Evolutionary conservation across 31 red algal genomes (phyloP).

Genomic region (Odonthalia washingtoniensis): DNA sequence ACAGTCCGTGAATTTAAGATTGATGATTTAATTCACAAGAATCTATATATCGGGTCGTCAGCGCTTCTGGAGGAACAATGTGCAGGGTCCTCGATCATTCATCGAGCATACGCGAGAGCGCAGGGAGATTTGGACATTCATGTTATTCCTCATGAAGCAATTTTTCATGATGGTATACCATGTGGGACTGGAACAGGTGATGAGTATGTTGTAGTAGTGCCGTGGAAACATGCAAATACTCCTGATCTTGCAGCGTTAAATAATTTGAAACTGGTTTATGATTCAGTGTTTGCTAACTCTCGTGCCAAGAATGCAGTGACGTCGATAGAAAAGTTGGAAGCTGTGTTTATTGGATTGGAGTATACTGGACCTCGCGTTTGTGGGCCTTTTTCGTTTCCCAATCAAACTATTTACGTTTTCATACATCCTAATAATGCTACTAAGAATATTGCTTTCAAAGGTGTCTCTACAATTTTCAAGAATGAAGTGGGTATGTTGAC

Average conservation of each 20-base stretch:
- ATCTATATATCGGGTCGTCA: constrained; percentile 42
- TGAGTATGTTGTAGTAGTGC: constrained; percentile 59
- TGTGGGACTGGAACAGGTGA: constrained; percentile 55
- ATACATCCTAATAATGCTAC: constrained; percentile 22
- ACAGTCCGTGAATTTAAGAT: neutral
- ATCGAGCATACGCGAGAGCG: constrained; percentile 25
- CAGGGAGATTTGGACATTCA: constrained; percentile 18
- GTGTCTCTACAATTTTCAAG: constrained; percentile 49
- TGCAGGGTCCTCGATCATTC: constrained; percentile 43
- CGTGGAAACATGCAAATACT: constrained; percentile 36
- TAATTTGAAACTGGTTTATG: constrained; percentile 39
- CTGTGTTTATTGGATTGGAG: constrained; percentile 63
- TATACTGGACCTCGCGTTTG: constrained; percentile 50
- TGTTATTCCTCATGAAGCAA: constrained; percentile 56
- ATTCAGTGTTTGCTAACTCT: constrained; percentile 37
- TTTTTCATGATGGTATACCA: constrained; percentile 61
- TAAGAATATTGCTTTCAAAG: constrained; percentile 61
- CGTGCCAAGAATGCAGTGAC: constrained; percentile 58
- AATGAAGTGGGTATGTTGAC: constrained; percentile 58
- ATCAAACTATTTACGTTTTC: constrained; percentile 69
- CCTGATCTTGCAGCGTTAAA: constrained; percentile 33
- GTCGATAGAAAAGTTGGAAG: constrained; percentile 49
- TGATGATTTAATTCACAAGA: constrained; percentile 1
- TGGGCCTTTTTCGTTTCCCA: constrained; percentile 21
- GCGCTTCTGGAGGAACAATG: constrained; percentile 47